Conservation (phyloP, 352 stramenopile genomes). For the Globisporangium cylindrosporum region DNA sequence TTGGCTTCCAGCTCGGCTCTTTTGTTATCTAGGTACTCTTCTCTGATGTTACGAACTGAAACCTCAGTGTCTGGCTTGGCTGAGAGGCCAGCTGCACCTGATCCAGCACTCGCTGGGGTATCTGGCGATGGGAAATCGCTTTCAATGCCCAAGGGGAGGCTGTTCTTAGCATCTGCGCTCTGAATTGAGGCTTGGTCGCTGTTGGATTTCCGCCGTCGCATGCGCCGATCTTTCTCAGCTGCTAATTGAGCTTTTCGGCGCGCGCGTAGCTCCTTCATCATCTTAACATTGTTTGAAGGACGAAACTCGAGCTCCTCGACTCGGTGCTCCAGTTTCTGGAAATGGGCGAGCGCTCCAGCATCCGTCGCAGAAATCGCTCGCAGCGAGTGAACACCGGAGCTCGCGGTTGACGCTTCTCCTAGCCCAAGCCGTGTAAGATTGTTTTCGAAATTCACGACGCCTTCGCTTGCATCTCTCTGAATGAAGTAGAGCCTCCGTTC, state of each 20-base stretch:
- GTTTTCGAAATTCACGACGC: conserved; percentile 56
- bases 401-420: conserved; percentile 13
- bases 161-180: not conserved
- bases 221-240: conserved; percentile 62
- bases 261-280: conserved; percentile 81
- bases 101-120: too few relatives aligned
- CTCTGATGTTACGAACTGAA: conserved; percentile 17
- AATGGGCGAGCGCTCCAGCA: conserved; percentile 35
- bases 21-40: conserved; percentile 44
- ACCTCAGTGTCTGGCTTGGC: not conserved
- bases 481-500: conserved; percentile 26
- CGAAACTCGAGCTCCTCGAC: conserved; percentile 61
- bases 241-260: conserved; percentile 61
- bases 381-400: conserved; percentile 21
- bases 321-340: conserved; percentile 38
- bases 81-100: not conserved
- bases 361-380: conserved; percentile 42
- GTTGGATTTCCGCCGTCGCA: conserved; percentile 43
- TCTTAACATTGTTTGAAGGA: conserved; percentile 74
- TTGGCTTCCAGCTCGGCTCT: conserved; percentile 43
- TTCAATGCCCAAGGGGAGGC: not conserved
- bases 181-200: conserved; percentile 21
- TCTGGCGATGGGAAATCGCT: not conserved
- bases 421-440: conserved; percentile 65
- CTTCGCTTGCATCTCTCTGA: conserved; percentile 37